These are phyloP conservation scores for Cryoendolithus antarcticus DNA, from an alignment of 2,329 filamentous ascomycete species.

Conservation along the genomic window DNA sequence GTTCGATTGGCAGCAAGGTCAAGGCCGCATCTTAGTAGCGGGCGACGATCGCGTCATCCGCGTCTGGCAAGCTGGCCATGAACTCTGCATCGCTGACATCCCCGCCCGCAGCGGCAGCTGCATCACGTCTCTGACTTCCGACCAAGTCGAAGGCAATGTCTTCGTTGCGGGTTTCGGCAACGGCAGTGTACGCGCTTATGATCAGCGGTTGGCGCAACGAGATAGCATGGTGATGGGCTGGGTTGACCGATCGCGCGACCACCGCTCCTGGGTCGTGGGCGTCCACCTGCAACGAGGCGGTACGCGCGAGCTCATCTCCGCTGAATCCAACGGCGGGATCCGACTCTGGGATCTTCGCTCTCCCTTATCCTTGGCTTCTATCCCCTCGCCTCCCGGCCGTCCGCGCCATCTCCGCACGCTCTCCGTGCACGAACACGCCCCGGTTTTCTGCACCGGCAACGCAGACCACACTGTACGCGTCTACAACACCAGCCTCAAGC, in stretches of 20 bases:
- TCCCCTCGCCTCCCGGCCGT: conserved; percentile 53
- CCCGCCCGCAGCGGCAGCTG: conserved; percentile 88
- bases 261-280: conserved; percentile 89
- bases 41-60: conserved; percentile 91
- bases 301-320: conserved; percentile 78
- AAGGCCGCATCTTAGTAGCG: conserved; percentile 84
- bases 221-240: conserved; percentile 93
- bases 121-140: conserved; percentile 88
- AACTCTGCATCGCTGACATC: conserved; percentile 87
- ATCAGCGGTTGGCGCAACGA: conserved; percentile 72
- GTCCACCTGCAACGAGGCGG: conserved; percentile 96
- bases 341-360: conserved; percentile 93
- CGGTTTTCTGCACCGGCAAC: conserved; percentile 89
- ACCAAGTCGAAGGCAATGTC: conserved; percentile 93
- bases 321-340: conserved; percentile 84
- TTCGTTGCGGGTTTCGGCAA: conserved; percentile 96
- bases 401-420: conserved; percentile 48
- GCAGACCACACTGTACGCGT: conserved; percentile 80
- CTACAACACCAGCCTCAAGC: conserved; percentile 57
- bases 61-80: conserved; percentile 89
- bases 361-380: conserved; percentile 21
- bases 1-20: conserved; percentile 98
- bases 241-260: conserved; percentile 89
- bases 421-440: conserved; percentile 89
- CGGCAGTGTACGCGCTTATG: conserved; percentile 85